Evolutionary conservation across 2,329 filamentous ascomycete species (phyloP), one percentile per base, ranked within the genome.

Genomic region (Neonectria hederae): DNA sequence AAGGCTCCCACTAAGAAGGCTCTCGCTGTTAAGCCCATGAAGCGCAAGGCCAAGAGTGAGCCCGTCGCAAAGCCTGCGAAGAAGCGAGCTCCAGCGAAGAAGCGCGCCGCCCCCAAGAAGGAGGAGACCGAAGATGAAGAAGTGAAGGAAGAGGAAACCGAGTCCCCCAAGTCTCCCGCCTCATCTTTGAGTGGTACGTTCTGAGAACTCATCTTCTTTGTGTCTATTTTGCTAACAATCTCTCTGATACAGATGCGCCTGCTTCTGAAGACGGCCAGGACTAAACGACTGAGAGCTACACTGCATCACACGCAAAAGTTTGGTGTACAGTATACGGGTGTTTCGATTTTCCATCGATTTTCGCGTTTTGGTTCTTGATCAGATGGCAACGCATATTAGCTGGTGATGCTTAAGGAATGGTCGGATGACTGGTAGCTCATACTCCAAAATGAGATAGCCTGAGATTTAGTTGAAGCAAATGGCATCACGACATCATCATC

Each of bases 11-110:
- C 5, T 6, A 13, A 45, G 38, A 62, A 35, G 11, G 11, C 21
- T 10, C 11, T 48, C 11, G 21, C 46, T 17, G 22, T 24, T 19
- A 53, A 11, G 14, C 49, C 60, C n/a, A 38, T 40, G 8, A 58
- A 58, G 55, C 55, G 55, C 45, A 58, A 58, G 55, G 32, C 43
- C 40, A 60, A 53, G 32, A 28, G 35, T 43, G n/a, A 19, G n/a
- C 65, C 72, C 19, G 17, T 51, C 53, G 3, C 66, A 5, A 68
- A 65, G 40, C 68, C 72, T 32, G 65, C 71, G 45, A 72, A 67
- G 58, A 78, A 78, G 68, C 74, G 72, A 68, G 45, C 66, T 32
- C 76, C 69, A 22, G 54, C 54, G 22, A 71, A 71, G 54, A 71
- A 71, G 54, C 68, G 62, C 5, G 49, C 19, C 5, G 49, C 19